phyloP scores from a whole-genome alignment of 106 monocot species.

The Vanilla planifolia region DNA sequence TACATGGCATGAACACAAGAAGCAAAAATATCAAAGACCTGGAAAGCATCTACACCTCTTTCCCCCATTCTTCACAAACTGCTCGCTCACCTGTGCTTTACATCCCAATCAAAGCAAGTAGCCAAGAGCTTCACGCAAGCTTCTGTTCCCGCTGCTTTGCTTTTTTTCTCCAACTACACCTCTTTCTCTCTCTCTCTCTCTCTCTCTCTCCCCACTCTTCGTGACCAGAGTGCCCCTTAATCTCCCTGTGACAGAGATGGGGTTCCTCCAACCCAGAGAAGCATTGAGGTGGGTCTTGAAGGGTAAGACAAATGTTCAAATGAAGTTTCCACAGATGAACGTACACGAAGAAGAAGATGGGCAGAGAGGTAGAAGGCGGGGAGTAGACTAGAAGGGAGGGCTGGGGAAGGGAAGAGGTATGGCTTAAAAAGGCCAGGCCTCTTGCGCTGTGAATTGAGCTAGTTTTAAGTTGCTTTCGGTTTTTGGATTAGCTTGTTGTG shows the following conservation, averaged over 20 bases:
- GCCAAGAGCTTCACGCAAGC: conserved; percentile 25
- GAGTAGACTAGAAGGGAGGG: neutral
- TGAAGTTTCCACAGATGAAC: conserved; percentile 6
- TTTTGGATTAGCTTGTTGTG: conserved; percentile 24
- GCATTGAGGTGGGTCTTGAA: conserved; percentile 5
- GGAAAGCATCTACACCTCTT: conserved; percentile 16
- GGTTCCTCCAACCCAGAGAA: conserved; percentile 9
- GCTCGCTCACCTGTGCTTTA: conserved; percentile 1
- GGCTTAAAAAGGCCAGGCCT: conserved; percentile 6
- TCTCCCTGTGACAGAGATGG: conserved; percentile 5
- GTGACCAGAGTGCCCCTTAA: conserved; percentile 14
- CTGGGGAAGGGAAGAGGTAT: neutral
- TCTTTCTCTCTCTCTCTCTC: neutral
- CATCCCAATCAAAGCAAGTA: conserved; percentile 18
- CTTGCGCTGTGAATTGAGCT: neutral
- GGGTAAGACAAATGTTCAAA: conserved; percentile 19
- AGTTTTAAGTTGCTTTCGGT: conserved; percentile 13
- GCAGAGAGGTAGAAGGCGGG: neutral
- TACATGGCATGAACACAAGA: conserved; percentile 1
- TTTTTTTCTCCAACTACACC: neutral
- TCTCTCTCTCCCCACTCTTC: neutral
- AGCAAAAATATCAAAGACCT: neutral
- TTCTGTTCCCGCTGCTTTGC: neutral
- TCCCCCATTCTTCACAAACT: conserved; percentile 10
- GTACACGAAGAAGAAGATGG: conserved; percentile 4